phyloP scores from a whole-genome alignment of 768 basidiomycete species.

The Chlorophyllum brunneum region DNA sequence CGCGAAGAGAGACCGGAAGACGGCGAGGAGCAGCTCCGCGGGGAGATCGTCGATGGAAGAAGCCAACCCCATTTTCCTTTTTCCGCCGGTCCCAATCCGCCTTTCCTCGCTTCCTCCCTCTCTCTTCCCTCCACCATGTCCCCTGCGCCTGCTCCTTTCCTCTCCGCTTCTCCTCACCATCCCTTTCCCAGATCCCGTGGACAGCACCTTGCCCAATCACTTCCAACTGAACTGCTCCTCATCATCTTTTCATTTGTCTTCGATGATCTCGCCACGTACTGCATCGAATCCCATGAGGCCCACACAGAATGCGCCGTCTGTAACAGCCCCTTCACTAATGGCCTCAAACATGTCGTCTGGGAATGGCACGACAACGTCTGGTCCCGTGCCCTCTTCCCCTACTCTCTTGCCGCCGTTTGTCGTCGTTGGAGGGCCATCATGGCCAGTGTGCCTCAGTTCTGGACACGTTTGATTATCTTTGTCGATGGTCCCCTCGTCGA shows the following conservation, averaged over 20 bases:
- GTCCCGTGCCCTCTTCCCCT: conserved; percentile 11
- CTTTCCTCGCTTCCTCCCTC: neutral
- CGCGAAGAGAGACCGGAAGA: conserved; percentile 11
- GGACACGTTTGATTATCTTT: conserved; percentile 18
- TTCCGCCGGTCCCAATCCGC: neutral
- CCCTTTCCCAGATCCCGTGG: neutral
- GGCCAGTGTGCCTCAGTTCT: conserved; percentile 13
- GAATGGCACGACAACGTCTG: conserved; percentile 2
- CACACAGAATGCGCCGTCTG: conserved; percentile 3
- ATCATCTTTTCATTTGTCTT: conserved; percentile 13
- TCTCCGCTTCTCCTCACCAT: neutral
- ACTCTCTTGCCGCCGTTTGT: conserved; percentile 13
- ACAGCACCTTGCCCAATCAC: neutral
- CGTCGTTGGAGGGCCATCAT: conserved; percentile 13
- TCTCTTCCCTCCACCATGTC: neutral
- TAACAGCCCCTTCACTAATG: neutral
- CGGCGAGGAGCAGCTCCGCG: conserved; percentile 12
- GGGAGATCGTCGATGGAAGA: no score
- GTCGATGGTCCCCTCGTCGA: conserved; percentile 14
- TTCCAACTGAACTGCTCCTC: conserved; percentile 12
- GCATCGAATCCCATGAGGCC: neutral
- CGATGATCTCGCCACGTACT: neutral
- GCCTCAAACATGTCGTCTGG: conserved; percentile 4
- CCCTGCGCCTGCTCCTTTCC: neutral
- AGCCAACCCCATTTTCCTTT: neutral